Evolutionary conservation across 192 early-diverging fungal genomes (phyloP), one percentile per base, ranked within the genome.

Genomic region (Umbelopsis ramanniana): DNA sequence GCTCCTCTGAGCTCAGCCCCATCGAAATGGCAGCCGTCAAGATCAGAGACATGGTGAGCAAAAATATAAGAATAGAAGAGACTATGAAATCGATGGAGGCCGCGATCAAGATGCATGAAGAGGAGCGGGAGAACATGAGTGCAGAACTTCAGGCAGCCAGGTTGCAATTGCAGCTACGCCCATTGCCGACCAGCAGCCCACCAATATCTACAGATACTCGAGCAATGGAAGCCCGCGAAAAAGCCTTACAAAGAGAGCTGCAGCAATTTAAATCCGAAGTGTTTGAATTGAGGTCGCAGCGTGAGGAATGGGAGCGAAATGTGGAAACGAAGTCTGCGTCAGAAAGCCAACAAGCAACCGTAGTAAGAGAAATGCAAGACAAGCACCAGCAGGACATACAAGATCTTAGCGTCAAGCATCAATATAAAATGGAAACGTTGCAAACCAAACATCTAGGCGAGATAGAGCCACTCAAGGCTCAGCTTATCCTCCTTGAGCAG

Each of bases 251-350:
- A 57, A 19, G 33, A 17, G 81, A 84, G 63, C 38, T 84, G 15
- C 53, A 74, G 12, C 63, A 75, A 47, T 73, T 75, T 38, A 33
- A 55, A 0, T 72, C 77, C 45, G 67, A 80, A 52, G 43, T 80
- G 2, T 69, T 26, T 17, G 52, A 53, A 0, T 37, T 54, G 14
- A 43, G 73, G 48, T 24, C 66, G 8, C 76, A 84, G 47, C 68
- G 77, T 12, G 67, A 77, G n/a, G 72, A 75, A 69, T 78, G 76
- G 76, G 81, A 84, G 48, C 73, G 74, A 3, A 79, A 60, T 22
- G 66, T 82, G 40, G 82, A 82, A 37, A 46, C 75, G 4, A 71
- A 82, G 37, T 71, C 78, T 0, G 72, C 57, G 19, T 29, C 19
- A 1, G 57, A 37, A 35, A 29, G 26, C 6, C 12, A 29, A 6